Evolutionary conservation across 2,329 filamentous ascomycete genomes (phyloP).

Genomic region (Phyllosticta capitalensis): DNA sequence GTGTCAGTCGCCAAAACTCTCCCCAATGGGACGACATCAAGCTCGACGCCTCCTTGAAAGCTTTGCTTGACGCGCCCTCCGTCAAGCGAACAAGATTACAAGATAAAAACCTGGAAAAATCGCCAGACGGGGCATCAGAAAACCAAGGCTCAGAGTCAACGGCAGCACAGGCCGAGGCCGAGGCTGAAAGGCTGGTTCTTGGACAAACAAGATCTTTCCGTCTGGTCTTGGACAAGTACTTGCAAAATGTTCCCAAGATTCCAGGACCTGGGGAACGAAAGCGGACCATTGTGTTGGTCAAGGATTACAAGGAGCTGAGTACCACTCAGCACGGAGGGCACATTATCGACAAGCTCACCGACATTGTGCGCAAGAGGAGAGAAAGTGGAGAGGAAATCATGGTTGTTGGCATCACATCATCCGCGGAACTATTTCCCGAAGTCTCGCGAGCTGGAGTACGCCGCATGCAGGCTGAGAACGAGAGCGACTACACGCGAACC

Average conservation of each 20-base stretch:
- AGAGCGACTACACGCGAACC: conserved; percentile 24
- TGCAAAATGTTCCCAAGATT: background rate
- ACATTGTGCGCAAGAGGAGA: conserved; percentile 63
- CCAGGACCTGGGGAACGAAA: background rate
- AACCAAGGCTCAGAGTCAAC: background rate
- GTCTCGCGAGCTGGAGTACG: conserved; percentile 36
- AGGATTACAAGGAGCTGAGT: conserved; percentile 71
- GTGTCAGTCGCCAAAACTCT: background rate
- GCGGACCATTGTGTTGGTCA: conserved; percentile 61
- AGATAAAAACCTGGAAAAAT: background rate
- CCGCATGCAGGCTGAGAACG: conserved; percentile 34
- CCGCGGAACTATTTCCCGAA: conserved; percentile 38
- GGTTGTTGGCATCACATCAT: conserved; percentile 68
- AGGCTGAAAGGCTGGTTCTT: background rate
- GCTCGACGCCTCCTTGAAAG: conserved; percentile 23
- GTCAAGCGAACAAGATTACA: conserved; percentile 17
- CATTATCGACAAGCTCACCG: conserved; percentile 61
- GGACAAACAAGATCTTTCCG: background rate
- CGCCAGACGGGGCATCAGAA: background rate
- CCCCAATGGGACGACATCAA: conserved; percentile 29
- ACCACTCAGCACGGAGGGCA: conserved; percentile 58
- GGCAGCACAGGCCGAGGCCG: background rate
- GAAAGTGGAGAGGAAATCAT: conserved; percentile 61
- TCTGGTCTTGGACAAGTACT: background rate
- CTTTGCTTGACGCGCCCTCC: conserved; percentile 24